Evolutionary conservation across 495 filamentous ascomycete genomes (phyloP).

Genomic region (Paragyromitra xinjiangensis): DNA sequence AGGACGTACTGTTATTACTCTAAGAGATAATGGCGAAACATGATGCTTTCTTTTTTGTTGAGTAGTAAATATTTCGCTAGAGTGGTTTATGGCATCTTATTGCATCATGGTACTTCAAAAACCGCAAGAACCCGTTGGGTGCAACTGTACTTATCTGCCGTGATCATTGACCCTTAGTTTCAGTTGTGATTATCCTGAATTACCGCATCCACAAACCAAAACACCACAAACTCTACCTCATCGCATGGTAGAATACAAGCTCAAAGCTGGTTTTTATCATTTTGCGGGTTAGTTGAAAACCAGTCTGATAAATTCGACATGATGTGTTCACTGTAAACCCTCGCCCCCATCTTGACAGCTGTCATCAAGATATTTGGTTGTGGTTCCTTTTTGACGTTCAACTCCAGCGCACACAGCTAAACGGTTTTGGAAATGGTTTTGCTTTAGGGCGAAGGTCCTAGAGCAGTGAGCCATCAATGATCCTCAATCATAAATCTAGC

Average conservation of each 20-base stretch:
- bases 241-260: not conserved
- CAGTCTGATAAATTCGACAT: not conserved
- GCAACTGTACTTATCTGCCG: not conserved
- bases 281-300: not conserved
- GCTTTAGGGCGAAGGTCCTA: not conserved
- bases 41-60: no score
- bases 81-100: no score
- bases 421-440: not conserved
- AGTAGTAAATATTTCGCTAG: no score
- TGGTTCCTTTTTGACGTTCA: not conserved
- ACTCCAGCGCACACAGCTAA: not conserved
- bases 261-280: not conserved
- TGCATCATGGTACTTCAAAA: no score
- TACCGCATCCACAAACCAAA: not conserved
- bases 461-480: conserved; percentile 1
- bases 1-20: no score
- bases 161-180: not conserved
- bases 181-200: not conserved
- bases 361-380: not conserved
- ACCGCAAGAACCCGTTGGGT: no score
- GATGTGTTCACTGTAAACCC: not conserved
- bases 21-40: no score
- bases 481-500: not conserved
- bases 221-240: not conserved
- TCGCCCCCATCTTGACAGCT: not conserved